Evolutionary conservation across 306 rosid species (phyloP).

Genomic region (Carpinus viminea): DNA sequence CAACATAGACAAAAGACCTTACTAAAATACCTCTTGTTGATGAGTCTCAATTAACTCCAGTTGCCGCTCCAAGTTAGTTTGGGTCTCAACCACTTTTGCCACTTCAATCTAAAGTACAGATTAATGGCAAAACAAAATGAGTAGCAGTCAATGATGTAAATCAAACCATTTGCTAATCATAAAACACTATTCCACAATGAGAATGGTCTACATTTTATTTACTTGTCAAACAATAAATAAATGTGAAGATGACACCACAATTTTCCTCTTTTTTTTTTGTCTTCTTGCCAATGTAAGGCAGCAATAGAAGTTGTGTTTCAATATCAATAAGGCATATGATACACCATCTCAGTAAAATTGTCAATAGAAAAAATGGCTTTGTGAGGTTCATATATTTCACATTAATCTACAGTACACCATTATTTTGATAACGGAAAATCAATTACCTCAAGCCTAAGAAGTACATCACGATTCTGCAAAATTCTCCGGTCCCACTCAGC

Average conservation of each 20-base stretch:
- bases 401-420: neutral
- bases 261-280: neutral
- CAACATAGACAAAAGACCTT: neutral
- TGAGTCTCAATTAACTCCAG: constrained; percentile 93
- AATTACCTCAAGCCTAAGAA: constrained; percentile 80
- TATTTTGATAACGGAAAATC: neutral
- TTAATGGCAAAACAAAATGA: neutral
- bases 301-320: neutral
- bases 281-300: neutral
- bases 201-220: too few species aligned
- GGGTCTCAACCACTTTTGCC: constrained; percentile 89
- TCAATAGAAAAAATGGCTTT: neutral
- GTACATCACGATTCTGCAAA: constrained; percentile 84
- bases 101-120: constrained; percentile 73
- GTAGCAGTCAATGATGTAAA: neutral
- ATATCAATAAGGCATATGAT: too few species aligned
- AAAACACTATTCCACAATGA: neutral
- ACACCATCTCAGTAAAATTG: neutral
- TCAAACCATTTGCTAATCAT: neutral
- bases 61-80: constrained; percentile 82
- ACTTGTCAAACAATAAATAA: too few species aligned
- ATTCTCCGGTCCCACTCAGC: constrained; percentile 96
- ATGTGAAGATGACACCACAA: neutral
- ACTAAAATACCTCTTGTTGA: constrained; percentile 80
- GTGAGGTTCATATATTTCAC: neutral